Evolutionary conservation across 805 yeast species (phyloP).

Genomic region (Candida broadrunensis): DNA sequence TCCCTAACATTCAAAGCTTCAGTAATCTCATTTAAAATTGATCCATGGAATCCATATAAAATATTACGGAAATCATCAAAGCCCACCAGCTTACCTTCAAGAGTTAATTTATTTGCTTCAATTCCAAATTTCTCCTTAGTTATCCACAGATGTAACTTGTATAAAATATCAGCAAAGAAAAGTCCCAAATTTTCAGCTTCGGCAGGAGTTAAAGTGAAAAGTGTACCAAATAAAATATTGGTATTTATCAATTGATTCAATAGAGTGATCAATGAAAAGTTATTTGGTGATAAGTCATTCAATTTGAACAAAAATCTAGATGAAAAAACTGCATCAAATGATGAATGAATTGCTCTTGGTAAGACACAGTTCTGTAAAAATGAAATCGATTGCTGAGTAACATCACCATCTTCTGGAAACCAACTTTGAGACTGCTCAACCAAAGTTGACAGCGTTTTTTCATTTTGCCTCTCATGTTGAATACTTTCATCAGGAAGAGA

Average conservation of each 20-base stretch:
- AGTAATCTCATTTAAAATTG: slow-evolving; percentile 42
- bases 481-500: slow-evolving; percentile 37
- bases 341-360: slow-evolving; percentile 76
- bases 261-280: slow-evolving; percentile 36
- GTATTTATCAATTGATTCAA: slow-evolving; percentile 47
- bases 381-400: slow-evolving; percentile 7
- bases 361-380: slow-evolving; percentile 65
- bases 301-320: slow-evolving; percentile 58
- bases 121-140: slow-evolving; percentile 24
- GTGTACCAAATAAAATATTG: slow-evolving; percentile 50
- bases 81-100: slow-evolving; percentile 11
- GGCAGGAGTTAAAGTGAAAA: slow-evolving; percentile 66
- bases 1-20: slow-evolving; percentile 47
- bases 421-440: slow-evolving; percentile 26
- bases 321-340: slow-evolving; percentile 75
- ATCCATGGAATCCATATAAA: slow-evolving; percentile 55
- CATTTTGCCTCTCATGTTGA: slow-evolving; percentile 43
- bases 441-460: slow-evolving; percentile 24
- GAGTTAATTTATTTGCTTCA: slow-evolving; percentile 16
- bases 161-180: slow-evolving; percentile 58
- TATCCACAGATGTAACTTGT: slow-evolving; percentile 44
- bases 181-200: slow-evolving; percentile 85
- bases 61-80: slow-evolving; percentile 35
- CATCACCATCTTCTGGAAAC: slow-evolving; percentile 29
- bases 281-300: slow-evolving; percentile 33